These are phyloP conservation scores for Calonectria leucothoes DNA, from an alignment of 2,329 filamentous ascomycete genomes.

Conservation along the genomic window DNA sequence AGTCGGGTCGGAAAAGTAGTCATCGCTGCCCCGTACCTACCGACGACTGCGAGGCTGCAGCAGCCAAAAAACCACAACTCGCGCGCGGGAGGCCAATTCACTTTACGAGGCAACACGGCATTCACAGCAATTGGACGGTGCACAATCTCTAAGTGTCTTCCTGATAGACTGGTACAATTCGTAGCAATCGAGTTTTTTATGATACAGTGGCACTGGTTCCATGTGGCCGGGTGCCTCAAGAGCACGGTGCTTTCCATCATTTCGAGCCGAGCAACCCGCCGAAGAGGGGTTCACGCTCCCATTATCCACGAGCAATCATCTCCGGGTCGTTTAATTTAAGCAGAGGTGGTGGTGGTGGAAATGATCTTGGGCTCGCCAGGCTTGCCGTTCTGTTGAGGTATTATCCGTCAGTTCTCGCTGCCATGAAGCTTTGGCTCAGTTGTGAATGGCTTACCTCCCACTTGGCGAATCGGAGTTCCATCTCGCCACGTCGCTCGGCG, in stretches of 20 bases:
- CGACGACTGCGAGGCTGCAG: neutral
- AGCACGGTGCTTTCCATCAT: constrained; percentile 36
- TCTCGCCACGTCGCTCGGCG: constrained; percentile 90
- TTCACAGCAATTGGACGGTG: constrained; percentile 11
- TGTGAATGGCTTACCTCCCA: constrained; percentile 78
- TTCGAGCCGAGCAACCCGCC: constrained; percentile 33
- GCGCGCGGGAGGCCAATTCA: constrained; percentile 3
- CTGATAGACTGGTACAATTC: constrained; percentile 43
- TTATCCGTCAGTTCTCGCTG: constrained; percentile 42
- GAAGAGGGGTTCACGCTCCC: constrained; percentile 29
- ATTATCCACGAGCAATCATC: constrained; percentile 39
- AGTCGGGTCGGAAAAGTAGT: constrained; percentile 39
- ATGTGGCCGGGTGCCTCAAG: constrained; percentile 37
- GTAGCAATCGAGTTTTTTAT: constrained; percentile 47
- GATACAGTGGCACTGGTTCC: constrained; percentile 46
- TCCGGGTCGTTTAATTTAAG: constrained; percentile 42
- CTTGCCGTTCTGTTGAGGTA: constrained; percentile 85
- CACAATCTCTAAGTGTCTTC: constrained; percentile 27
- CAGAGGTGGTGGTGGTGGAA: constrained; percentile 53
- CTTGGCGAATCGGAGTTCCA: constrained; percentile 90
- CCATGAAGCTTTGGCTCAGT: constrained; percentile 6
- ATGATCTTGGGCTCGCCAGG: constrained; percentile 87
- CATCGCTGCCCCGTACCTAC: constrained; percentile 28
- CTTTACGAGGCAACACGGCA: constrained; percentile 5
- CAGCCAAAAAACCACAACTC: neutral